A percentile compares a stretch with the other conserved stretches of the same genome.
These are phyloP conservation scores for Termitomyces sp. DNA, from an alignment of 768 basidiomycete species.

Conservation along the genomic window DNA sequence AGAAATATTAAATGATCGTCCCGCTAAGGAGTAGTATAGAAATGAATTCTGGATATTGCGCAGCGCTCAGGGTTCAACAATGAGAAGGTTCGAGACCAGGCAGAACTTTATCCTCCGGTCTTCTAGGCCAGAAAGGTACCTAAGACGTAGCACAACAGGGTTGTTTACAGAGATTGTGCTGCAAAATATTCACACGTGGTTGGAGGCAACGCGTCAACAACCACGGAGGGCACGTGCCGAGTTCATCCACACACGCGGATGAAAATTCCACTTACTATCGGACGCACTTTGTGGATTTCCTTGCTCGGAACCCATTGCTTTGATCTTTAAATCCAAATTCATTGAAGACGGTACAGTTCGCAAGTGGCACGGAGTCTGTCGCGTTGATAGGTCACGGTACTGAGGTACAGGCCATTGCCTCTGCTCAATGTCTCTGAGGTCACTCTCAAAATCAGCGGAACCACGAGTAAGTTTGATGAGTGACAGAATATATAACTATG, in stretches of 20 bases:
- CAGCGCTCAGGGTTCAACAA: neutral
- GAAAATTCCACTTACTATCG: too few relatives aligned
- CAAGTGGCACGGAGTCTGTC: neutral
- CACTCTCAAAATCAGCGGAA: neutral
- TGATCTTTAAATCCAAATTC: neutral
- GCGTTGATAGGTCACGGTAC: too few relatives aligned
- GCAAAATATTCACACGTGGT: too few relatives aligned
- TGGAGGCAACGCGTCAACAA: neutral
- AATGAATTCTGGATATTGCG: neutral
- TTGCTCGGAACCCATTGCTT: too few relatives aligned
- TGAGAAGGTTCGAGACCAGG: neutral
- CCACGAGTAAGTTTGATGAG: neutral
- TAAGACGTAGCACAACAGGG: neutral
- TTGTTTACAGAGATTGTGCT: too few relatives aligned
- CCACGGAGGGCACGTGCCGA: neutral
- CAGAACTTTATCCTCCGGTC: neutral
- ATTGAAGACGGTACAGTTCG: neutral
- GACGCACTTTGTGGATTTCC: too few relatives aligned
- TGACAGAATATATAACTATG: neutral
- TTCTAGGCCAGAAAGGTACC: neutral
- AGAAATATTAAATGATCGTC: neutral
- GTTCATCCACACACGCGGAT: neutral
- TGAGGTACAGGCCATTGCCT: too few relatives aligned
- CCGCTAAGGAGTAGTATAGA: neutral
- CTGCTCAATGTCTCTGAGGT: neutral